Evolutionary conservation across 2,329 filamentous ascomycete species (phyloP), one percentile per base, ranked within the genome.

Genomic region (Akanthomyces lecanii): DNA sequence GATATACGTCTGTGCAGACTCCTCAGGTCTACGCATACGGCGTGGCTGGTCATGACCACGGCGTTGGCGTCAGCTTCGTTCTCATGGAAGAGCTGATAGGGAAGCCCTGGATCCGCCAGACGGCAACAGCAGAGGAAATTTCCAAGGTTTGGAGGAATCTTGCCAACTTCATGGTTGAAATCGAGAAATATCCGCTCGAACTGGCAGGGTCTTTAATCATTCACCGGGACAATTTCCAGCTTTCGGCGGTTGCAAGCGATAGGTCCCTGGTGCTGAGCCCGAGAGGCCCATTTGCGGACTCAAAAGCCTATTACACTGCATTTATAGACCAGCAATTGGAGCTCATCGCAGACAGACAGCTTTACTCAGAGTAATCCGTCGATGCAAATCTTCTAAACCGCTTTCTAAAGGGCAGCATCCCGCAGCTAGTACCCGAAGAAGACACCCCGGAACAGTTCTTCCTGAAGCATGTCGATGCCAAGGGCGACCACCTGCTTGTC

Each of bases 381-480:
- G 47, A 66, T 12, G 66, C 61, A 6, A 78, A 72, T 61, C 61
- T 78, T 36, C 67, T 76, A 47, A 73, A 77, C 63, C 68, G 71
- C 25, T 77, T 73, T 67, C 72, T 77, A 11, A 63, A 72, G 40
- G 70, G 45, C 21, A 45, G 11, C 3, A 23, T 44, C 2, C 30
- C 12, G 16, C 25, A 52, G 18, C 25, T n/a, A 6, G 21, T 30
- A 5, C 18, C 53, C 23, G 28, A 44, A 18, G 10, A 33, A 4
- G n/a, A 16, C 28, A 21, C 16, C 11, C 40, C 52, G 5, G 33
- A 23, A 64, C 63, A 48, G 38, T 80, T 73, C 67, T 80, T 74
- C 62, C 66, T 81, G 6, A 79, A 76, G 55, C 77, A 81, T 65
- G 71, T 72, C 5, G 77, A 81, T 57, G 76, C 80, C 61, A 81